Conservation (phyloP, 2,329 filamentous ascomycete genomes). For the Ascosphaera acerosa region DNA sequence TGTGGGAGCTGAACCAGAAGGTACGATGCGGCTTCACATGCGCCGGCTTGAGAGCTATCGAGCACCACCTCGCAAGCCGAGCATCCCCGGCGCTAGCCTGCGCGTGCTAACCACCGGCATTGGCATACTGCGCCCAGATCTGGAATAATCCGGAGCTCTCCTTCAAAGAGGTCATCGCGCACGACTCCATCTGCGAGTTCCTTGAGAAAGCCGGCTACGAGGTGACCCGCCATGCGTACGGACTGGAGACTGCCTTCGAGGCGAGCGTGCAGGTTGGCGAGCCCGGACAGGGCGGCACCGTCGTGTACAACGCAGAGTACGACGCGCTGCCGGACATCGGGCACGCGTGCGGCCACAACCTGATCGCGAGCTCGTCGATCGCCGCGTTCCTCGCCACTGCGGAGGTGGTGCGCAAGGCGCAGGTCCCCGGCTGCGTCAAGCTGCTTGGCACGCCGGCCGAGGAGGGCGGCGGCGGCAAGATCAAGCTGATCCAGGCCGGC, state of each 20-base stretch:
- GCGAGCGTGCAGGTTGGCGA: constrained; percentile 8
- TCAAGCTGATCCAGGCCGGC: constrained; percentile 19
- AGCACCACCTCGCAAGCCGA: background rate
- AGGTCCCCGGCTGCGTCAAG: constrained; percentile 15
- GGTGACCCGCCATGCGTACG: constrained; percentile 26
- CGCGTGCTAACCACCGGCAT: background rate
- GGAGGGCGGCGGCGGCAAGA: constrained; percentile 17
- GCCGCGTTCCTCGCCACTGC: constrained; percentile 22
- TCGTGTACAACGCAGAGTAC: constrained; percentile 20
- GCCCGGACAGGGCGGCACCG: constrained; percentile 16
- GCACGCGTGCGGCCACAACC: constrained; percentile 18
- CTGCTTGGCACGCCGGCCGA: constrained; percentile 18
- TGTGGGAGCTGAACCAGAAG: background rate
- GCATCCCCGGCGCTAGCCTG: background rate
- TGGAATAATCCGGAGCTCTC: constrained; percentile 26
- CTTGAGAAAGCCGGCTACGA: constrained; percentile 21
- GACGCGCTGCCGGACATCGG: constrained; percentile 18
- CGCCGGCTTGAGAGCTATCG: too few relatives aligned
- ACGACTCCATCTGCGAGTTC: constrained; percentile 23
- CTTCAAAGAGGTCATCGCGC: constrained; percentile 27
- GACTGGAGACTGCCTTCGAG: constrained; percentile 25
- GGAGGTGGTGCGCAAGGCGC: constrained; percentile 17
- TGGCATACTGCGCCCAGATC: constrained; percentile 13
- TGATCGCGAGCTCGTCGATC: constrained; percentile 15
- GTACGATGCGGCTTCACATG: too few relatives aligned